Conservation (phyloP, 805 yeast species). For the Saccharomycopsis guyanensis region DNA sequence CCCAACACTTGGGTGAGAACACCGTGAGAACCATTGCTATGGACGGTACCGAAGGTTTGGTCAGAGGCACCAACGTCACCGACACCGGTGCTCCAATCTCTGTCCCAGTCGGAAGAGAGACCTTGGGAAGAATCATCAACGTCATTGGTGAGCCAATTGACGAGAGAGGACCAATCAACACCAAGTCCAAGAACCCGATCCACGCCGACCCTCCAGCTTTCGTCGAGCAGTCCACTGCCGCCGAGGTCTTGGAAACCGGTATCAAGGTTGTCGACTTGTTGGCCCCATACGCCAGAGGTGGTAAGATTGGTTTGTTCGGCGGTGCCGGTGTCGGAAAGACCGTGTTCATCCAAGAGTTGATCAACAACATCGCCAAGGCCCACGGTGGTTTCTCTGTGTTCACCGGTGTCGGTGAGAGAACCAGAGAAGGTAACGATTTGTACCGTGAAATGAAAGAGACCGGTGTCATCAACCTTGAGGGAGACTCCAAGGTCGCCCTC, state of each 20-base stretch:
- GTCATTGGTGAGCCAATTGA: slow-evolving; percentile 99
- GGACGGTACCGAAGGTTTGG: slow-evolving; percentile 99
- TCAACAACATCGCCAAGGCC: slow-evolving; percentile 99
- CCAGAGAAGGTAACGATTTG: slow-evolving; percentile 99
- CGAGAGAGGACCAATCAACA: slow-evolving; percentile 97
- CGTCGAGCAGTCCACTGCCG: slow-evolving; percentile 94
- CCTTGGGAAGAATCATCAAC: slow-evolving; percentile 97
- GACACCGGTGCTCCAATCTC: slow-evolving; percentile 99
- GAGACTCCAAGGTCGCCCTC: slow-evolving; percentile 98
- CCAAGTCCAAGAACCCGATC: slow-evolving; percentile 92
- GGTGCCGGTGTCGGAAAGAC: slow-evolving; percentile 99
- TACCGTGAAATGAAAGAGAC: slow-evolving; percentile 99
- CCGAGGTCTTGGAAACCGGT: slow-evolving; percentile 99
- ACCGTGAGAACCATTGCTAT: slow-evolving; percentile 99
- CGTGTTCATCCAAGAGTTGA: slow-evolving; percentile 98
- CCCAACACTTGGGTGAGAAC: slow-evolving; percentile 99
- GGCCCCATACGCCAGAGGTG: slow-evolving; percentile 99
- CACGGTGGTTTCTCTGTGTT: slow-evolving; percentile 99
- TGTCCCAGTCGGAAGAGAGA: slow-evolving; percentile 98
- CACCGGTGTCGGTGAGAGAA: slow-evolving; percentile 99
- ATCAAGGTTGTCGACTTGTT: slow-evolving; percentile 98
- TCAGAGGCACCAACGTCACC: slow-evolving; percentile 84
- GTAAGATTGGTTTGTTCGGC: slow-evolving; percentile 99
- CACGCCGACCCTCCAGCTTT: slow-evolving; percentile 97
- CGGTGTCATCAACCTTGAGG: slow-evolving; percentile 99